Evolutionary conservation across 2,329 filamentous ascomycete species (phyloP).

Genomic region (Penicillium sp.): DNA sequence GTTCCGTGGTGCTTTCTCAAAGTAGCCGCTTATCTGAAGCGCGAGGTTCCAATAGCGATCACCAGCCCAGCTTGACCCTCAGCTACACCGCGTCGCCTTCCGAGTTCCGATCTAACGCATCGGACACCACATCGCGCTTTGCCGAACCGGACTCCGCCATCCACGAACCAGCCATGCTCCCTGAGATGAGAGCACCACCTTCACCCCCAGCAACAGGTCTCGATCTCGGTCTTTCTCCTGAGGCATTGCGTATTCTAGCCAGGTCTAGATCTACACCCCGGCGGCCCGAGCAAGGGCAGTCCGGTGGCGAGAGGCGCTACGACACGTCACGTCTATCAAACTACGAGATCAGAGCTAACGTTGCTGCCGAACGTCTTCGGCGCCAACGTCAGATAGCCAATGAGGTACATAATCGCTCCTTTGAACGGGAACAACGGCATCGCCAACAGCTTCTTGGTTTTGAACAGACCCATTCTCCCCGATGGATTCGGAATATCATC

Average conservation of each 20-base stretch:
- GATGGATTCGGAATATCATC: slow-evolving; percentile 39
- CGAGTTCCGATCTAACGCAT: slow-evolving; percentile 33
- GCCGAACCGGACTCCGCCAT: slow-evolving; percentile 22
- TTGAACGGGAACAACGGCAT: slow-evolving; percentile 34
- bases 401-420: slow-evolving; percentile 32
- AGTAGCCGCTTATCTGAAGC: slow-evolving; percentile 27
- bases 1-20: slow-evolving; percentile 43
- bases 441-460: slow-evolving; percentile 33
- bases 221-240: slow-evolving; percentile 19
- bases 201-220: slow-evolving; percentile 17
- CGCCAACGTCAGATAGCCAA: slow-evolving; percentile 37
- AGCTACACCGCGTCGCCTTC: slow-evolving; percentile 43
- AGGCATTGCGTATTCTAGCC: slow-evolving; percentile 25
- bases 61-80: slow-evolving; percentile 35
- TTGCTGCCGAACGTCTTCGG: slow-evolving; percentile 41
- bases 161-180: slow-evolving; percentile 20
- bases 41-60: slow-evolving; percentile 23
- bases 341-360: slow-evolving; percentile 37
- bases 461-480: slow-evolving; percentile 36
- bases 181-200: slow-evolving; percentile 10
- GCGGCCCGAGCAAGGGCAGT: slow-evolving; percentile 29
- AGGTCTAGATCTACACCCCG: slow-evolving; percentile 38
- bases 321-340: slow-evolving; percentile 29
- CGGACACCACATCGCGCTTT: slow-evolving; percentile 22
- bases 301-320: slow-evolving; percentile 24